These are phyloP conservation scores for Suhomyces bribrorum DNA, from an alignment of 1,139 yeast species.

Conservation along the genomic window DNA sequence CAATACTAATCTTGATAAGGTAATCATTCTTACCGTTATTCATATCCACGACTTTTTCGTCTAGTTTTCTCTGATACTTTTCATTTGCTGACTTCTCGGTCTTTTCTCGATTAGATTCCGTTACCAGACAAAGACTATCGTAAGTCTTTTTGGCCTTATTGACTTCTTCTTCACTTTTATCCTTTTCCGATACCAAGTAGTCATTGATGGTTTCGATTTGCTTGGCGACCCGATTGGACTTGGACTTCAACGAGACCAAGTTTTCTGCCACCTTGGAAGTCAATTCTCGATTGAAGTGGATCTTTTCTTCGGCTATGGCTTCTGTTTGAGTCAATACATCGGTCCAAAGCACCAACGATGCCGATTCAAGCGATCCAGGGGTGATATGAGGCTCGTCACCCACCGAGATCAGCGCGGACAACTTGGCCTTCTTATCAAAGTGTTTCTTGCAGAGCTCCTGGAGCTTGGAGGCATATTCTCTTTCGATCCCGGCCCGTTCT, in stretches of 20 bases:
- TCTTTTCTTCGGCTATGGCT: conserved; percentile 68
- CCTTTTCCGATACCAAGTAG: conserved; percentile 57
- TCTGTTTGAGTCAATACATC: conserved; percentile 87
- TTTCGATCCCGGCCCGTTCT: conserved; percentile 79
- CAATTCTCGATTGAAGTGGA: conserved; percentile 62
- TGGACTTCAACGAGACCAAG: conserved; percentile 52
- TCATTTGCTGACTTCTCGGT: conserved; percentile 60
- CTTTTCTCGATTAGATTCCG: conserved; percentile 80
- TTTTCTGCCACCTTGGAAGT: conserved; percentile 64
- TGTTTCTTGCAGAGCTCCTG: conserved; percentile 66
- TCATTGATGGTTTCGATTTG: conserved; percentile 62
- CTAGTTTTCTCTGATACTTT: conserved; percentile 56
- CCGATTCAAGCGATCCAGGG: conserved; percentile 93
- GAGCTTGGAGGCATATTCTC: conserved; percentile 74
- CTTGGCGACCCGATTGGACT: conserved; percentile 55
- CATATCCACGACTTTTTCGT: conserved; percentile 77
- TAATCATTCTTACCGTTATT: conserved; percentile 82
- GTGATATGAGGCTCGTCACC: conserved; percentile 91
- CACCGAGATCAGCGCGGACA: conserved; percentile 70
- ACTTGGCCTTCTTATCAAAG: conserved; percentile 74
- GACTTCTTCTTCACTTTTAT: conserved; percentile 62
- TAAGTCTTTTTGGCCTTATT: conserved; percentile 71
- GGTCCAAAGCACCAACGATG: conserved; percentile 93
- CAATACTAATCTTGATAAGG: conserved; percentile 75
- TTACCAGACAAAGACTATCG: conserved; percentile 74